phyloP scores from a whole-genome alignment of 176 grass and related monocot species.

The Oryza brachyantha region DNA sequence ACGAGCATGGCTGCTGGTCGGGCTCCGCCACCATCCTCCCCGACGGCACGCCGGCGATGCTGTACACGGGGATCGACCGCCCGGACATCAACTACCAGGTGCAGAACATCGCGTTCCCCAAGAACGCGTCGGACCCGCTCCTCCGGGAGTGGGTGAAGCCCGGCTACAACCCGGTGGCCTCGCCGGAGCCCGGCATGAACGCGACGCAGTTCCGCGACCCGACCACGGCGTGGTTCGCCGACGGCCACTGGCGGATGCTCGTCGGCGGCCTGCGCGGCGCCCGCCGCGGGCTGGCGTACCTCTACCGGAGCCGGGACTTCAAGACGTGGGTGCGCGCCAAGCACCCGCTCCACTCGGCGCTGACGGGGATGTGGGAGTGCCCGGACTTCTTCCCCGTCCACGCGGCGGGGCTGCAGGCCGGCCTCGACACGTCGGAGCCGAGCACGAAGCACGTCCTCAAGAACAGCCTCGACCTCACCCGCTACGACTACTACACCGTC shows the following conservation, averaged over 20 bases:
- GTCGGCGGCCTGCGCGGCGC: slow-evolving; percentile 31
- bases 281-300: background rate
- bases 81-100: slow-evolving; percentile 38
- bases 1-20: slow-evolving; percentile 45
- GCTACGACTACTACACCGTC: slow-evolving; percentile 10
- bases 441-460: slow-evolving; percentile 43
- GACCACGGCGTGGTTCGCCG: slow-evolving; percentile 47
- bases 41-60: slow-evolving; percentile 33
- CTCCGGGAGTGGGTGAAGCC: slow-evolving; percentile 59
- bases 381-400: slow-evolving; percentile 51
- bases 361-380: slow-evolving; percentile 60
- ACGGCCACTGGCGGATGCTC: slow-evolving; percentile 49
- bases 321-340: slow-evolving; percentile 42
- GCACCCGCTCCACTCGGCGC: slow-evolving; percentile 41
- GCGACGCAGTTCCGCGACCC: slow-evolving; percentile 59
- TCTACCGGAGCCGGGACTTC: slow-evolving; percentile 58
- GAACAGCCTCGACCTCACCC: slow-evolving; percentile 38
- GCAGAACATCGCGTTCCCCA: slow-evolving; percentile 54
- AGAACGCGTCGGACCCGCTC: slow-evolving; percentile 44
- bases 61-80: slow-evolving; percentile 42
- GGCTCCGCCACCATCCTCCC: slow-evolving; percentile 53
- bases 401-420: background rate
- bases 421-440: slow-evolving; percentile 22
- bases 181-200: slow-evolving; percentile 22
- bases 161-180: slow-evolving; percentile 37